These are phyloP conservation scores for Dryas alaskensis DNA, from an alignment of 306 rosid species.

Conservation along the genomic window DNA sequence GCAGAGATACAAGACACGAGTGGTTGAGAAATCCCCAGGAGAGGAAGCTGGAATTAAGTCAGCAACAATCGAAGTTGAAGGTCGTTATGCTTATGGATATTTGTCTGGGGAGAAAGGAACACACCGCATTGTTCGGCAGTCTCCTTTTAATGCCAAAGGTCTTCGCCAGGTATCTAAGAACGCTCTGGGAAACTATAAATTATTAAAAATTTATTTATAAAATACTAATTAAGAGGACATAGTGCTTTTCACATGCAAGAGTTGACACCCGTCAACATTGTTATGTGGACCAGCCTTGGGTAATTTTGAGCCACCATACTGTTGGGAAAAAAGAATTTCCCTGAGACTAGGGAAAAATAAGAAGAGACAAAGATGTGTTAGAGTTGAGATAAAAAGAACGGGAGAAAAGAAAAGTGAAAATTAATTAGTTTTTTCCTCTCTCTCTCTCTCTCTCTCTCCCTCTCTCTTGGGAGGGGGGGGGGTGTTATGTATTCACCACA, in stretches of 20 bases:
- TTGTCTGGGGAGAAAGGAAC: conserved; percentile 98
- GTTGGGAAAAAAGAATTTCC: too few relatives aligned
- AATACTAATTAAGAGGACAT: neutral
- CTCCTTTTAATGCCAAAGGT: conserved; percentile 93
- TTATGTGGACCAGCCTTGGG: too few relatives aligned
- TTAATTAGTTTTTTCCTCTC: too few relatives aligned
- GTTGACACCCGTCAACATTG: too few relatives aligned
- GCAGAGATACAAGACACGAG: conserved; percentile 81
- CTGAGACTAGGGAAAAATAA: too few relatives aligned
- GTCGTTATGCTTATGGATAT: conserved; percentile 94
- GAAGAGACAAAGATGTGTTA: too few relatives aligned
- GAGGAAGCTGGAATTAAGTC: conserved; percentile 99
- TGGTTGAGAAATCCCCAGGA: conserved; percentile 85
- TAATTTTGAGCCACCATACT: too few relatives aligned
- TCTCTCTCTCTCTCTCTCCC: too few relatives aligned
- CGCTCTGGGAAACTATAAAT: conserved; percentile 2
- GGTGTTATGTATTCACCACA: neutral
- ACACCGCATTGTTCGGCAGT: conserved; percentile 86
- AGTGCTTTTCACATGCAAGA: too few relatives aligned
- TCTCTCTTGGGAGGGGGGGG: too few relatives aligned
- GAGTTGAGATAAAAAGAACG: too few relatives aligned
- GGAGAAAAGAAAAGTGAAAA: too few relatives aligned
- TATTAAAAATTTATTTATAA: neutral
- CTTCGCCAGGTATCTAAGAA: conserved; percentile 78
- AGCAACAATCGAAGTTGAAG: conserved; percentile 90